Percentiles rank a stretch among this genome's conserved stretches.
Conservation (phyloP, 2,329 filamentous ascomycete species). For the Sporothrix brasiliensis region DNA sequence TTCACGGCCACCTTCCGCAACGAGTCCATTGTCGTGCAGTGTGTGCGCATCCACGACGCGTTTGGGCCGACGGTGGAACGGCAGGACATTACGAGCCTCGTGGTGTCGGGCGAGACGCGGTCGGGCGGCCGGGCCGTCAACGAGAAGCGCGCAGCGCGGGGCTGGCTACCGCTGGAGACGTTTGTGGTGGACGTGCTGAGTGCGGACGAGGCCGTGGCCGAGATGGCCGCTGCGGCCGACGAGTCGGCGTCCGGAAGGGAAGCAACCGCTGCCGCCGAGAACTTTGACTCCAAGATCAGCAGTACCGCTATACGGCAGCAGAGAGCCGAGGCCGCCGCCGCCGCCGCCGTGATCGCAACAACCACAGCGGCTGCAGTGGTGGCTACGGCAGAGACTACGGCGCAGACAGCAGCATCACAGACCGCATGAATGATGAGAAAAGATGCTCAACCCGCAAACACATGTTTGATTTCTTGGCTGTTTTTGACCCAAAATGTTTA, state of each 20-base stretch:
- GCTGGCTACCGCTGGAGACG: slow-evolving; percentile 74
- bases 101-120: slow-evolving; percentile 86
- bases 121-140: slow-evolving; percentile 85
- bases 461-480: too few species aligned
- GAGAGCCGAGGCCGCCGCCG: slow-evolving; percentile 43
- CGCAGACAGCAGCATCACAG: too few species aligned
- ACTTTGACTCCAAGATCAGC: slow-evolving; percentile 84
- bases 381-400: slow-evolving; percentile 12
- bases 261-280: slow-evolving; percentile 49
- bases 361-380: not conserved
- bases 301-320: slow-evolving; percentile 77
- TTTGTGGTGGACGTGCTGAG: slow-evolving; percentile 91
- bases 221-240: slow-evolving; percentile 41
- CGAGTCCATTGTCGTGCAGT: slow-evolving; percentile 67
- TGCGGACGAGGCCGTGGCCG: slow-evolving; percentile 58
- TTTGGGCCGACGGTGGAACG: slow-evolving; percentile 91
- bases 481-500: too few species aligned
- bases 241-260: slow-evolving; percentile 24
- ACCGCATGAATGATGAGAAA: too few species aligned
- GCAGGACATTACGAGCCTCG: slow-evolving; percentile 73
- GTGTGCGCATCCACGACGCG: slow-evolving; percentile 82
- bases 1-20: slow-evolving; percentile 62
- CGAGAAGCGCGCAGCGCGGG: slow-evolving; percentile 72
- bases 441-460: too few species aligned
- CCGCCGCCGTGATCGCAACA: slow-evolving; percentile 1